Percentiles rank a stretch among this genome's conserved stretches.
Evolutionary conservation across 129 eudicot species (phyloP).

Genomic region (Daucus carota): DNA sequence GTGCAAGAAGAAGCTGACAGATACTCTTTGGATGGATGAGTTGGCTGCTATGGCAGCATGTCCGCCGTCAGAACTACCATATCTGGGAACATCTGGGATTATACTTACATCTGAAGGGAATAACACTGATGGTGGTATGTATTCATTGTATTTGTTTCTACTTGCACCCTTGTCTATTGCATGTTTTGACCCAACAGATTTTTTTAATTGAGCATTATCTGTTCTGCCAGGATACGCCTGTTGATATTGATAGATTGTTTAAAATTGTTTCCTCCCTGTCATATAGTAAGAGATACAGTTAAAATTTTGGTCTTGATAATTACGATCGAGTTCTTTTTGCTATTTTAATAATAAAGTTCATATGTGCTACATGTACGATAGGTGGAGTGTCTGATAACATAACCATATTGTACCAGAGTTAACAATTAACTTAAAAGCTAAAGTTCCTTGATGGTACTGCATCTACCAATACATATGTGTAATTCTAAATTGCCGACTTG

Average conservation of each 20-base stretch:
- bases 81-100: constrained; percentile 62
- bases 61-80: constrained; percentile 54
- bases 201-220: not conserved
- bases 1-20: constrained; percentile 76
- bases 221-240: not conserved
- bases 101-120: constrained; percentile 53
- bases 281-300: not conserved
- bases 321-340: not conserved
- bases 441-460: not conserved
- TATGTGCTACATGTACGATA: not conserved
- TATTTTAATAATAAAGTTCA: not conserved
- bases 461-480: not conserved
- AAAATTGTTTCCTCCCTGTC: not conserved
- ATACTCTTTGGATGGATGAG: constrained; percentile 87
- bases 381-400: not conserved
- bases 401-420: not conserved
- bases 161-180: not conserved
- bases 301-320: not conserved
- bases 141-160: not conserved
- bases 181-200: not conserved
- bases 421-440: not conserved
- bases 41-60: constrained; percentile 85
- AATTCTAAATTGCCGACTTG: not conserved
- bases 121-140: constrained; percentile 28
- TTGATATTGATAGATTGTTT: not conserved